Base-by-base conservation (phyloP, 164 flowering plant genomes). In the Euptelea pleiosperma region DNA sequence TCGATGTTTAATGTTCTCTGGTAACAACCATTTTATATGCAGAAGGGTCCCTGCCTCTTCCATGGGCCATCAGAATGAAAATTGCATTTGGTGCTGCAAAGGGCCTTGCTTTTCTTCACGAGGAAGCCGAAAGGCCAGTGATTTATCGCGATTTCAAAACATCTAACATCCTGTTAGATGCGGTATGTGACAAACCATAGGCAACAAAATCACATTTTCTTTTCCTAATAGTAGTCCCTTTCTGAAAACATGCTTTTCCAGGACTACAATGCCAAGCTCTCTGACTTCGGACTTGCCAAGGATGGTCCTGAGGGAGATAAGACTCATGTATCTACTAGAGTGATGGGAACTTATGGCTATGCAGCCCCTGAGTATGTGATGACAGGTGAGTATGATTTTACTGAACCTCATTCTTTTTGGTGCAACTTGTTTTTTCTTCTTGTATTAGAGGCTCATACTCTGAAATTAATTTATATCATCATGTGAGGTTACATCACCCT, bases 101-200 rank as follows among this genome's bases (percentile, higher is more conserved):
- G 42, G 79, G 79, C 18, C 76, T 75, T 65, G 73, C 76, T 18
- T 75, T 75, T 64, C 79, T 75, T 55, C 79, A 75, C 28, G 79
- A 72, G 57, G 79, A 75, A 60, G 79, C 79, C 14, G 70, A 72
- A 66, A 69, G 76, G 63, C 76, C 76, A 30, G 76, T 75, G 41
- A 75, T 75, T 33, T 75, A 75, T 47, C 73, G 79, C 4, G 79
- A 75, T 59, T 75, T 75, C 42, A 75, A 75, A 56, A 75, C 79
- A 55, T 75, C 79, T 37, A 75, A 72, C 41, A 65, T 75, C 53
- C 71, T 75, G 25, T 63, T 75, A 63, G 79, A 75, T 63, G 79
- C 79, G 75, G 79, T 75, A 75, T 37, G 70, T 53, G 25, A 21
- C n/a, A 34, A 21, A 39, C 24, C 7, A 25, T 30, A 4, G 29